A percentile compares a stretch with the other conserved stretches of the same genome.
Evolutionary conservation across 1,284 basidiomycete species (phyloP).

Genomic region (Takashimella tepidaria): DNA sequence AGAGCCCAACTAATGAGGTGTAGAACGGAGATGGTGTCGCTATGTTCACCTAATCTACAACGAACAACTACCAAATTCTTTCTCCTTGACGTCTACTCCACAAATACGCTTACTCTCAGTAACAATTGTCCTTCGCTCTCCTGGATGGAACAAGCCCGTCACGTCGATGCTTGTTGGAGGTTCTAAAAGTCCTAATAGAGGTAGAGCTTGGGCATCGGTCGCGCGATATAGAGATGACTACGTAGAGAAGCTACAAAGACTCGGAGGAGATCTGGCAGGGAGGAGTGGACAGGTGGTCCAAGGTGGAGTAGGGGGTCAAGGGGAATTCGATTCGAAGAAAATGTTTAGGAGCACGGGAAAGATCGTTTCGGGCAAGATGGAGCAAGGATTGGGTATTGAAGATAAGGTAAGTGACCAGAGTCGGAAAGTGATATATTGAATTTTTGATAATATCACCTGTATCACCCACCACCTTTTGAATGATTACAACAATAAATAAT

Average conservation of each 20-base stretch:
- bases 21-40: slow-evolving; percentile 38
- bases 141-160: slow-evolving; percentile 36
- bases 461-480: too few species aligned
- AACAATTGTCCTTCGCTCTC: slow-evolving; percentile 27
- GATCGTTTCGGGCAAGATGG: slow-evolving; percentile 51
- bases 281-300: slow-evolving; percentile 30
- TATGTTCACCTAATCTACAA: slow-evolving; percentile 36
- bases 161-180: slow-evolving; percentile 30
- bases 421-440: too few species aligned
- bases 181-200: slow-evolving; percentile 23
- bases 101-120: slow-evolving; percentile 31
- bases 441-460: too few species aligned
- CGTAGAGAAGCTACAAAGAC: slow-evolving; percentile 58
- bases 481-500: too few species aligned
- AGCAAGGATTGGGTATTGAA: slow-evolving; percentile 38
- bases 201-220: slow-evolving; percentile 66
- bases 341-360: slow-evolving; percentile 70
- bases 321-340: slow-evolving; percentile 64
- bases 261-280: slow-evolving; percentile 44
- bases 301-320: slow-evolving; percentile 52
- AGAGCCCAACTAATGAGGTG: not conserved
- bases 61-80: slow-evolving; percentile 22
- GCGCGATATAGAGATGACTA: slow-evolving; percentile 68
- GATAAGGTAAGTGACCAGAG: not conserved
- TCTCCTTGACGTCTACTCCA: slow-evolving; percentile 15